Base-by-base conservation (phyloP, 495 filamentous ascomycete species). In the Zalerion maritima region DNA sequence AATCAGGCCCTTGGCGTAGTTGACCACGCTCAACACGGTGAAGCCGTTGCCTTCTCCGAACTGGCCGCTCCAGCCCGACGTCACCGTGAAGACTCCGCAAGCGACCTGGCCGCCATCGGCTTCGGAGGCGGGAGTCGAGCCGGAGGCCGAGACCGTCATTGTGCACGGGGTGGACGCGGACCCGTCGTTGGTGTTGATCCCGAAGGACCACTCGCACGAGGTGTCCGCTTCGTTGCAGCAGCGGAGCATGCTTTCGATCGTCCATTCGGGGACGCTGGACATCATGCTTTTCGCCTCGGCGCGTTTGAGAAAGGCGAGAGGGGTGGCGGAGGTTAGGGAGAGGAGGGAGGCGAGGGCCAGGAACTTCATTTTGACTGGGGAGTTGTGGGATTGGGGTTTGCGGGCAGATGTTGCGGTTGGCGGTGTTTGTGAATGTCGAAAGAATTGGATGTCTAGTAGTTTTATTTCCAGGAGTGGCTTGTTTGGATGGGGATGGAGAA, bases 21-120 rank as follows among this genome's bases (percentile, higher is more conserved):
- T 49, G 34, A 64, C 52, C 18, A 73, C 54, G 5, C 56, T 47
- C 21, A 64, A 40, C 14, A 64, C 67, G 19, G 64, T 67, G 46
- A 73, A 73, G 25, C 67, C 68, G 24, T 64, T 51, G 25, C 41
- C 58, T 5, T 36, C 31, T 35, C 65, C 66, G 31, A 70, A 72
- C 36, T 65, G 57, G 35, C 61, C 64, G 49, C 64, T 69, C 67
- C 66, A 72, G 43, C 49, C 52, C 10, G 60, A 62, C 25, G 54
- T 69, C 31, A 73, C 37, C 33, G 56, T 66, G 49, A 49, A 71
- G 24, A 38, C 43, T 18, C 63, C 67, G 46, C 65, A 70, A 19
- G 14, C 39, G 35, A 46, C 34, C 14, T 54, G 52, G 16, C 42
- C 50, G 25, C 56, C 59, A 27, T 49, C 45, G 13, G 54, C 38